Base-by-base conservation (phyloP, 306 rosid species). In the Fragaria iinumae region DNA sequence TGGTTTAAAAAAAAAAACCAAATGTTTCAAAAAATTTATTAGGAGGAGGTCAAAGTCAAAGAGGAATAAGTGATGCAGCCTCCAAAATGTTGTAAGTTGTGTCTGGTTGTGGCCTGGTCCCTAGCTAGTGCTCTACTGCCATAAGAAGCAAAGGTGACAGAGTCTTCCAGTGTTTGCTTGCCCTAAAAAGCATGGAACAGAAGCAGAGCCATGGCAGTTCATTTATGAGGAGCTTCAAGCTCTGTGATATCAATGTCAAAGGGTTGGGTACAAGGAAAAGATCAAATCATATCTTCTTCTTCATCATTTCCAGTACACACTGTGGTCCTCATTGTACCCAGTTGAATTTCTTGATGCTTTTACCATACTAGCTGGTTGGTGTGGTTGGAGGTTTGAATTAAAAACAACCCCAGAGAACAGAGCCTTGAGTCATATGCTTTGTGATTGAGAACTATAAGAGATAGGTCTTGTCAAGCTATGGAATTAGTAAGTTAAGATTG, bases 311-410 rank as follows among this genome's bases (percentile, higher is more conserved):
- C 56, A 25, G 32, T 25, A 29, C 18, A 70, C 20, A 8, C 0
- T 41, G 72, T 67, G 53, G 72, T 67, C 18, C 72, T 67, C 43
- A 2, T 8, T 21, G 23, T 69, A 23, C 62, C 75, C 70, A 65
- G 70, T 36, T 65, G 70, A 65, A 36, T 65, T 65, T 18, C 48
- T 36, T 65, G 48, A 6, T 21, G n/a, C 70, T 17, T 38, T 65
- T 65, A 9, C 69, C 69, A 36, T 65, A 29, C 69, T 18, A 5
- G n/a, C 17, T 44, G 48, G 48, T 32, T 63, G 39, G 67, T 62
- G 21, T 65, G 69, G 69, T 34, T 36, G 69, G 27, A 65, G 41
- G 20, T 65, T 36, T 65, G 47, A 65, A 65, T 65, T 17, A 38
- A 36, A 36, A 64, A 12, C 47, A 32, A 10, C 68, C 68, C 23